These are phyloP conservation scores for Aspergillus sp. DNA, from an alignment of 2,329 filamentous ascomycete species.

Conservation along the genomic window DNA sequence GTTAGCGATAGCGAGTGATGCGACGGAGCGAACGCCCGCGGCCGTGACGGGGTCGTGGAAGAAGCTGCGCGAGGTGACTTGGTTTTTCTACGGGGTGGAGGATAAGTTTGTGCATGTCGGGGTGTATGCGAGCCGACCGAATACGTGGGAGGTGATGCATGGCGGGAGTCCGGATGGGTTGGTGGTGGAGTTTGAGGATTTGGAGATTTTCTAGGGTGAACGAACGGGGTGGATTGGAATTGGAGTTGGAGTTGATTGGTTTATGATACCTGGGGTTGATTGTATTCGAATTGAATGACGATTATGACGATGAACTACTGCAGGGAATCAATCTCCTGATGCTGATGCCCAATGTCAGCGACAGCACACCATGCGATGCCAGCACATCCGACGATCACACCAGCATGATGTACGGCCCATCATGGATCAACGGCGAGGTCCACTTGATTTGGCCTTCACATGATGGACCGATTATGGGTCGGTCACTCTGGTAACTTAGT, in stretches of 20 bases:
- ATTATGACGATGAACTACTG: too few relatives aligned
- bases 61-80: conserved; percentile 59
- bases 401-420: too few relatives aligned
- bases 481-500: too few relatives aligned
- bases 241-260: not conserved
- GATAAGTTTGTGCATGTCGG: conserved; percentile 58
- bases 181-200: conserved; percentile 50
- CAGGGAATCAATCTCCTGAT: too few relatives aligned
- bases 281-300: too few relatives aligned
- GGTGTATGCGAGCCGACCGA: conserved; percentile 57
- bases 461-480: too few relatives aligned
- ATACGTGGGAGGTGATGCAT: conserved; percentile 43
- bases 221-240: not conserved
- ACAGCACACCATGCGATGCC: too few relatives aligned
- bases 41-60: conserved; percentile 51
- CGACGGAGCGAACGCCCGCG: conserved; percentile 27
- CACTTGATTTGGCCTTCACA: too few relatives aligned
- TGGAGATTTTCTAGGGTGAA: conserved; percentile 45
- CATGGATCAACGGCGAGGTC: too few relatives aligned
- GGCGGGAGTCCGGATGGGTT: conserved; percentile 35
- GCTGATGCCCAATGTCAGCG: too few relatives aligned
- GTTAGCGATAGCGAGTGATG: conserved; percentile 21
- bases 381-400: too few relatives aligned
- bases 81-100: conserved; percentile 60
- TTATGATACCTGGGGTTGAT: too few relatives aligned